Percentiles rank a stretch among this genome's conserved stretches.
Evolutionary conservation across 2,329 filamentous ascomycete species (phyloP).

Genomic region (Botrytis fabae): DNA sequence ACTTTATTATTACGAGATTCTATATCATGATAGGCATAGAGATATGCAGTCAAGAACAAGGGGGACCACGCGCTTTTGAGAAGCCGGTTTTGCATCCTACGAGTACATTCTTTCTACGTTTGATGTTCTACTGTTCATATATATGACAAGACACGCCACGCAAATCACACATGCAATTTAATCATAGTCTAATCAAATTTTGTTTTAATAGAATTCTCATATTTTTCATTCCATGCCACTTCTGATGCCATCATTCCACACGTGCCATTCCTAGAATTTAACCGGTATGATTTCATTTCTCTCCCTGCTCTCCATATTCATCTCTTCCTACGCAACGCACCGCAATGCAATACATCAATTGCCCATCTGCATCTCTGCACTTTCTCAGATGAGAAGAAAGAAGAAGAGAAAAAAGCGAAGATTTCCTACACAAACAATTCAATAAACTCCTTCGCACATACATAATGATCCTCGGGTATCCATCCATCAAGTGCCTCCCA

Average conservation of each 20-base stretch:
- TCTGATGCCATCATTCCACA: neutral
- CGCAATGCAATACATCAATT: neutral
- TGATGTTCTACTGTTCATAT: neutral
- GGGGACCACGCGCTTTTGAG: neutral
- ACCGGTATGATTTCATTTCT: neutral
- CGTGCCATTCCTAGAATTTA: neutral
- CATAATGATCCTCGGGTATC: slow-evolving; percentile 11
- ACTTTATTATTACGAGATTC: neutral
- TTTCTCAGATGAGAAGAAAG: neutral
- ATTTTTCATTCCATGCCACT: neutral
- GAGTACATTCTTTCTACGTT: neutral
- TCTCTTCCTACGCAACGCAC: neutral
- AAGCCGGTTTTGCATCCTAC: neutral
- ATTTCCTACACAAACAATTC: neutral
- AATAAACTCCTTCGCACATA: neutral
- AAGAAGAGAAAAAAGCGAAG: neutral
- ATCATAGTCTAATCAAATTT: neutral
- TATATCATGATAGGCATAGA: neutral
- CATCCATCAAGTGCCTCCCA: slow-evolving; percentile 3
- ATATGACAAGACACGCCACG: neutral
- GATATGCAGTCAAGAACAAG: neutral
- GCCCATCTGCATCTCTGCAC: neutral
- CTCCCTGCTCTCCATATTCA: neutral
- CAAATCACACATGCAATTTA: neutral
- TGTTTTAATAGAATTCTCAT: neutral